Conservation (phyloP, 805 yeast genomes). For the Limtongia smithiae region DNA sequence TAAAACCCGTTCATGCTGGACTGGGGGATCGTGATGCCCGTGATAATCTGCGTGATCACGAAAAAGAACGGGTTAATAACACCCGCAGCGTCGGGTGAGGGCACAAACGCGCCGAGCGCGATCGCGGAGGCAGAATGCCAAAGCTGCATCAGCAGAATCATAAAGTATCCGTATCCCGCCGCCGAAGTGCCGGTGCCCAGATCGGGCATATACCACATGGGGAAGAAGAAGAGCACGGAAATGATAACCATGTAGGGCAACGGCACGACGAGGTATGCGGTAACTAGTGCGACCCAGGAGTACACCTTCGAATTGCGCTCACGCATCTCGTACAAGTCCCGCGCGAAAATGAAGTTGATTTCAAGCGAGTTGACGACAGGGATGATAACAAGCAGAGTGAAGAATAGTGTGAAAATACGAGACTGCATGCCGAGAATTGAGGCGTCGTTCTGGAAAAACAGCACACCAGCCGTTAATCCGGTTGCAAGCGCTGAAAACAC, state of each 20-base stretch:
- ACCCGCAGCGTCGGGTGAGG: constrained; percentile 48
- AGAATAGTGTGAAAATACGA: constrained; percentile 53
- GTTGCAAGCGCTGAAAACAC: constrained; percentile 51
- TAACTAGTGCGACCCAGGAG: constrained; percentile 57
- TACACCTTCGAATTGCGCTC: constrained; percentile 71
- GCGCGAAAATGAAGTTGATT: constrained; percentile 56
- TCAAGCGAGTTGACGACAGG: constrained; percentile 56
- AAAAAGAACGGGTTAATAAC: constrained; percentile 52
- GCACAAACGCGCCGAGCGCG: constrained; percentile 42
- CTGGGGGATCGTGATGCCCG: constrained; percentile 69
- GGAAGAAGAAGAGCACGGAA: constrained; percentile 61
- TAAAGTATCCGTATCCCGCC: constrained; percentile 43
- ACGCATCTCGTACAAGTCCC: constrained; percentile 66
- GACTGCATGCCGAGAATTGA: constrained; percentile 58
- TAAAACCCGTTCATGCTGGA: constrained; percentile 64
- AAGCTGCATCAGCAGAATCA: constrained; percentile 35
- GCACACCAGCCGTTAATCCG: constrained; percentile 48
- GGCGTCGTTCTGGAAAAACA: constrained; percentile 55
- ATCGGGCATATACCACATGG: constrained; percentile 68
- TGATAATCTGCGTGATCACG: constrained; percentile 63
- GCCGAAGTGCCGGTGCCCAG: constrained; percentile 52
- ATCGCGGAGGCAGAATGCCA: constrained; percentile 39
- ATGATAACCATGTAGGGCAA: constrained; percentile 54
- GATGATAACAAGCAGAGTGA: constrained; percentile 51
- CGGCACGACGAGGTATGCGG: constrained; percentile 55